Base-by-base conservation (phyloP, 176 grass and related monocot species). In the Oryza longistaminata region DNA sequence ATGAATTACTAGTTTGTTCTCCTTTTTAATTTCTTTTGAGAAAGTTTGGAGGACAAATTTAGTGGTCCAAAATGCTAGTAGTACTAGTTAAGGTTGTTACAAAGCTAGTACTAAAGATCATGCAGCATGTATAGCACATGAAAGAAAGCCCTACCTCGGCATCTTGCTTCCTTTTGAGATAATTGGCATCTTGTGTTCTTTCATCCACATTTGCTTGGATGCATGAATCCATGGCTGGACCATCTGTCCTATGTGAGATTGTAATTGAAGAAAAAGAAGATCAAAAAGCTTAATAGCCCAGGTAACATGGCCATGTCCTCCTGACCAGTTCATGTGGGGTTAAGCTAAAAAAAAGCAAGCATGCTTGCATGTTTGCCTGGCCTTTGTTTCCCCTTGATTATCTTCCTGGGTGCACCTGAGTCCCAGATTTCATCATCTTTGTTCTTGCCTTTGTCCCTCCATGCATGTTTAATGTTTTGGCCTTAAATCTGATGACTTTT, bases 291-390 rank as follows among this genome's bases (percentile, higher is more conserved):
- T 58, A 58, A 6, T 62, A 31, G 21, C 58, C n/a, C 58, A 70
- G 79, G 82, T 81, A 81, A 89, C 82, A 89, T 89, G 83, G 40
- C 2, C 64, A 21, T 64, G 39, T 62, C 58, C 6, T 22, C 1
- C 22, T 10, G 17, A 55, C 9, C 62, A 53, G 35, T 52, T 76
- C 5, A 84, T 73, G 55, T 73, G 42, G 53, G 42, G 65, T 80
- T 29, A 62, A 70, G 40, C 67, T 31, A 16, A 52, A 72, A 83
- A 82, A 24, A 16, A 17, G 12, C 64, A 60, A 34, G 50, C 35
- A 80, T 7, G 46, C 10, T 1, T 35, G 33, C 60, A 77, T 65
- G 44, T 68, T 79, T 71, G 64, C 43, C 76, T 71, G 49, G 7
- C 6, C 55, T 62, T 29, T 24, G 35, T 71, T 70, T 75, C 5